phyloP scores from a whole-genome alignment of 2,329 filamentous ascomycete species.

The Knufia petricola region DNA sequence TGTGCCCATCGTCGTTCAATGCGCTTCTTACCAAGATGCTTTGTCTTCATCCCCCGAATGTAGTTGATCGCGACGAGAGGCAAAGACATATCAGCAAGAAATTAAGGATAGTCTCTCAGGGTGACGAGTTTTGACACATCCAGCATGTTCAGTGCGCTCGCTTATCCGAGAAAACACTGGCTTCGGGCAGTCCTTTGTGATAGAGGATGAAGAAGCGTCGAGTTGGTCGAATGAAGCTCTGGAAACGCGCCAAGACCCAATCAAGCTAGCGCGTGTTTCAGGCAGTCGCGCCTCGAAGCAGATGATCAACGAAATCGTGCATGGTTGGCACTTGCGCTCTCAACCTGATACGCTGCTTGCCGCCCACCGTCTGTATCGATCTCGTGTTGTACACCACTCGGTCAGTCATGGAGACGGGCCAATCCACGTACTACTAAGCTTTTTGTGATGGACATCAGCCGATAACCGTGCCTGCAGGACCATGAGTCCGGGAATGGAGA shows the following conservation, averaged over 20 bases:
- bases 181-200: not conserved
- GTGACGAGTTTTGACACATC: not conserved
- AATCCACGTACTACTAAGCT: not conserved
- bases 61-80: not conserved
- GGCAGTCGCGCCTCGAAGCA: slow-evolving; percentile 1
- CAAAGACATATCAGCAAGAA: not conserved
- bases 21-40: not conserved
- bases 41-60: not conserved
- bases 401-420: not conserved
- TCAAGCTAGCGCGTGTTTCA: slow-evolving; percentile 20
- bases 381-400: not conserved
- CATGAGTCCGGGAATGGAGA: not conserved
- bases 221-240: slow-evolving; percentile 3
- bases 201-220: slow-evolving; percentile 1
- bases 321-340: not conserved
- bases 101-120: not conserved
- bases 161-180: not conserved
- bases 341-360: not conserved
- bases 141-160: not conserved
- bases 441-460: not conserved
- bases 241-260: slow-evolving; percentile 8
- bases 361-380: not conserved
- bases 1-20: too few species aligned
- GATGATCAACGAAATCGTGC: not conserved
- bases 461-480: not conserved